Conservation (phyloP, 2,329 filamentous ascomycete species). For the Penicillium sp. region DNA sequence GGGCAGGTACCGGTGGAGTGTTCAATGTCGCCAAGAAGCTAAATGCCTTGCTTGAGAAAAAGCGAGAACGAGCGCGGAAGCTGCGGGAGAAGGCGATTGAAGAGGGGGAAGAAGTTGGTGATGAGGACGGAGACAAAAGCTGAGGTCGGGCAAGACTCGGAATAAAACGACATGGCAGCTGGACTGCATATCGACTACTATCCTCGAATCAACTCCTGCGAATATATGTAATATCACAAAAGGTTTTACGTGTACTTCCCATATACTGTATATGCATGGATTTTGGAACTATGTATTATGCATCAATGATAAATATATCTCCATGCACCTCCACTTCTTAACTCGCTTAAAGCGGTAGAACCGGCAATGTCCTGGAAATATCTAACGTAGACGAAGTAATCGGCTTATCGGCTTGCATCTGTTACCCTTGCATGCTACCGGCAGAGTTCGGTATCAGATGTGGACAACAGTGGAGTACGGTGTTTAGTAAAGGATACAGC, state of each 20-base stretch:
- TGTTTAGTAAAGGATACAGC: no score
- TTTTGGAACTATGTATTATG: neutral
- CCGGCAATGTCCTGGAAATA: neutral
- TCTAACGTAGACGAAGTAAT: neutral
- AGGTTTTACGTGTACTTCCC: neutral
- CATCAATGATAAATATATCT: neutral
- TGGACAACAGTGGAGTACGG: neutral
- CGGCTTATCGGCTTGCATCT: neutral
- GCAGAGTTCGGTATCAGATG: neutral
- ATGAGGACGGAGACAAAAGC: constrained; percentile 40
- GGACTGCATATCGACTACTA: constrained; percentile 7
- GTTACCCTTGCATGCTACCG: neutral
- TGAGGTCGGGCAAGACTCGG: neutral
- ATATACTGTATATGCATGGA: no score
- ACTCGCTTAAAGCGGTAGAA: neutral
- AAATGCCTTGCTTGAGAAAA: constrained; percentile 74
- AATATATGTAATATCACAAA: neutral
- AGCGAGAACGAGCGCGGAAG: constrained; percentile 58
- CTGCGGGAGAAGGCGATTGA: constrained; percentile 55
- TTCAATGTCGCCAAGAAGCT: constrained; percentile 87
- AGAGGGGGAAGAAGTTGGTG: constrained; percentile 52
- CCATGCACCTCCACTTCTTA: neutral
- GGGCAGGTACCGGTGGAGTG: constrained; percentile 79
- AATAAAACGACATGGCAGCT: constrained; percentile 3
- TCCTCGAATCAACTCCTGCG: neutral